Percentiles rank a stretch among this genome's conserved stretches.
phyloP scores from a whole-genome alignment of 2,329 filamentous ascomycete genomes.

The Colletotrichum spaethianum region DNA sequence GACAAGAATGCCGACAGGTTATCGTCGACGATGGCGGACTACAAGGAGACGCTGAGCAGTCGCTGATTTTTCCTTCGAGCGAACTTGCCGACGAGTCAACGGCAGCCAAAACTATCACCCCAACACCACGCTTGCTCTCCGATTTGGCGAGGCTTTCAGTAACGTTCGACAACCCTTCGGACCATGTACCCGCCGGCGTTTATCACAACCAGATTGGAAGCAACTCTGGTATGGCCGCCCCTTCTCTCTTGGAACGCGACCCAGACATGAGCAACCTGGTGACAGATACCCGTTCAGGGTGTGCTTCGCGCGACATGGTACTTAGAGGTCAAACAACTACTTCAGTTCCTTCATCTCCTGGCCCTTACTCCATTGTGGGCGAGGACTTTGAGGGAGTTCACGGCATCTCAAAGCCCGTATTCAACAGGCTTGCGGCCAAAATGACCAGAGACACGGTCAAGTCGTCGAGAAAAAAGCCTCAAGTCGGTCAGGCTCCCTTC shows the following conservation, averaged over 20 bases:
- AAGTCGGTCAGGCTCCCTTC: conserved; percentile 7
- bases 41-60: conserved; percentile 38
- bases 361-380: neutral
- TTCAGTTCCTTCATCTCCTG: neutral
- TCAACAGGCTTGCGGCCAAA: conserved; percentile 24
- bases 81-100: too few relatives aligned
- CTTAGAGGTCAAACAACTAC: neutral
- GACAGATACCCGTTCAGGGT: neutral
- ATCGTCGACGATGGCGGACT: conserved; percentile 36
- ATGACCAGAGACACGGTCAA: conserved; percentile 5
- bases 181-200: conserved; percentile 2
- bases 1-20: conserved; percentile 15
- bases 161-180: neutral
- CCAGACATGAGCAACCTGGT: neutral
- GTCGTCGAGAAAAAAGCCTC: neutral
- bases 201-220: neutral
- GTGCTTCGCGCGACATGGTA: neutral
- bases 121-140: neutral
- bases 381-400: conserved; percentile 2
- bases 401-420: conserved; percentile 26
- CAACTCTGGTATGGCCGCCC: neutral
- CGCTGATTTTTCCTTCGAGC: conserved; percentile 42
- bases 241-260: neutral
- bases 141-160: neutral
- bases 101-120: neutral